phyloP scores from a whole-genome alignment of 2,329 filamentous ascomycete genomes.

The Arthrobotrys pseudoclavata region DNA sequence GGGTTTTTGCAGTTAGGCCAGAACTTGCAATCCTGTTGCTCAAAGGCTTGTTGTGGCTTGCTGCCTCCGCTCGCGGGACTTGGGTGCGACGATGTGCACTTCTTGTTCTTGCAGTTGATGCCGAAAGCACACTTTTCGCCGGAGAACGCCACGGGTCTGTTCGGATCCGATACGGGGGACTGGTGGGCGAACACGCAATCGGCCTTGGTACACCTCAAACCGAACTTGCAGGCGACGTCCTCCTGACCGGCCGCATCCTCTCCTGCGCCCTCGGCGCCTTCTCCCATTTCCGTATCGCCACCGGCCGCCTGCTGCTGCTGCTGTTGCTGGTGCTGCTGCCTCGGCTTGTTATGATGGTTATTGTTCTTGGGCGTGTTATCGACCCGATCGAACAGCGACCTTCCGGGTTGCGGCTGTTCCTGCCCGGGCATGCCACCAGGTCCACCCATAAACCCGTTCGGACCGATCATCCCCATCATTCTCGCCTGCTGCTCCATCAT shows the following conservation, averaged over 20 bases:
- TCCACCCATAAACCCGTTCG: slow-evolving; percentile 51
- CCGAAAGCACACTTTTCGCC: slow-evolving; percentile 84
- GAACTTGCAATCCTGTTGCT: slow-evolving; percentile 91
- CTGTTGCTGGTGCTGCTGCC: slow-evolving; percentile 11
- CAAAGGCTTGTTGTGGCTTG: slow-evolving; percentile 72
- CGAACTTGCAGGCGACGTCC: slow-evolving; percentile 80
- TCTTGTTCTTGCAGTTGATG: slow-evolving; percentile 93
- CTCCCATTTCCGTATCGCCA: slow-evolving; percentile 54
- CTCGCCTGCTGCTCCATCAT: slow-evolving; percentile 88
- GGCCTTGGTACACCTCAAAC: slow-evolving; percentile 86
- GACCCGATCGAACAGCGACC: slow-evolving; percentile 54
- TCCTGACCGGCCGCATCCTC: slow-evolving; percentile 61
- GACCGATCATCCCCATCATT: slow-evolving; percentile 80
- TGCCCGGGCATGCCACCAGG: slow-evolving; percentile 35
- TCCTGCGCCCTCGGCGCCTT: slow-evolving; percentile 33
- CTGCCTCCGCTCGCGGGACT: slow-evolving; percentile 75
- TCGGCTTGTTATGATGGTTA: slow-evolving; percentile 40
- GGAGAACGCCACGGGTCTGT: slow-evolving; percentile 77
- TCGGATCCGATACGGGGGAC: slow-evolving; percentile 86
- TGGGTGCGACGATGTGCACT: slow-evolving; percentile 91
- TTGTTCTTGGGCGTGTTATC: slow-evolving; percentile 65
- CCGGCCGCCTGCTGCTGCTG: slow-evolving; percentile 21
- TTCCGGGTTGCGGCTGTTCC: slow-evolving; percentile 31
- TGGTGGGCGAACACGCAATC: slow-evolving; percentile 96
- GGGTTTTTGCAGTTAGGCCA: slow-evolving; percentile 92